Conservation (phyloP, 495 filamentous ascomycete species). For the Penicillium samsonianum region DNA sequence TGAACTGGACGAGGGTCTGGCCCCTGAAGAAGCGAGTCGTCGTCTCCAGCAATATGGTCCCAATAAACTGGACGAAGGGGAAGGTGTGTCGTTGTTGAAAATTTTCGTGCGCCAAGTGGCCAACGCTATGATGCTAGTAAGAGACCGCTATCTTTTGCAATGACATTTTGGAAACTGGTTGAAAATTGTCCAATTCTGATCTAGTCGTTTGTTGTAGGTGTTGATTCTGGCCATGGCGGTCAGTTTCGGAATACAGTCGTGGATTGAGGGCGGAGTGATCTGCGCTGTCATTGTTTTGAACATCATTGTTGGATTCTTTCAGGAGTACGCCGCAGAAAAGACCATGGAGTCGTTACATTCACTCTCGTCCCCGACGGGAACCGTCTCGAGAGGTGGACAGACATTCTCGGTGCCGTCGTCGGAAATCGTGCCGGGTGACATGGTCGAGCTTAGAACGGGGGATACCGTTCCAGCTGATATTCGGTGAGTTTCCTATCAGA, state of each 20-base stretch:
- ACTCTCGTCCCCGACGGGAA: slow-evolving; percentile 59
- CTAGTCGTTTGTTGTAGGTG: slow-evolving; percentile 43
- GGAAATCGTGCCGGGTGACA: slow-evolving; percentile 59
- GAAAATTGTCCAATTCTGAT: slow-evolving; percentile 25
- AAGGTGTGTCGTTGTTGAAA: slow-evolving; percentile 48
- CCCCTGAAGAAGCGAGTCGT: slow-evolving; percentile 48
- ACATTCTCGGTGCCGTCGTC: slow-evolving; percentile 49
- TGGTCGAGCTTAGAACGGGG: slow-evolving; percentile 72
- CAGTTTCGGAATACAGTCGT: slow-evolving; percentile 63
- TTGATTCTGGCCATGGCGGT: slow-evolving; percentile 66
- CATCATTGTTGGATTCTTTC: slow-evolving; percentile 64
- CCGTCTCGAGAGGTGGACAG: slow-evolving; percentile 50
- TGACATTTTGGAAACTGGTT: background rate
- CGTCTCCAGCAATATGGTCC: slow-evolving; percentile 53
- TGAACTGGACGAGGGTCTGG: slow-evolving; percentile 57
- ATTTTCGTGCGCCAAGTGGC: slow-evolving; percentile 56
- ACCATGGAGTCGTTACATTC: slow-evolving; percentile 67
- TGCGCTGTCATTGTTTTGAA: slow-evolving; percentile 65
- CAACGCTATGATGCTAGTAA: slow-evolving; percentile 59
- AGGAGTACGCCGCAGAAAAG: slow-evolving; percentile 69
- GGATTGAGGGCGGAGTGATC: slow-evolving; percentile 68
- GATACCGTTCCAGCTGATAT: slow-evolving; percentile 76
- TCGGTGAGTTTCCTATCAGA: slow-evolving; percentile 51
- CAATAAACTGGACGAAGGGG: slow-evolving; percentile 56
- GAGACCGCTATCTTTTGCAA: slow-evolving; percentile 7